Percentiles rank a stretch among this genome's conserved stretches.
Conservation (phyloP, 768 basidiomycete species). For the Russula dissimulans region DNA sequence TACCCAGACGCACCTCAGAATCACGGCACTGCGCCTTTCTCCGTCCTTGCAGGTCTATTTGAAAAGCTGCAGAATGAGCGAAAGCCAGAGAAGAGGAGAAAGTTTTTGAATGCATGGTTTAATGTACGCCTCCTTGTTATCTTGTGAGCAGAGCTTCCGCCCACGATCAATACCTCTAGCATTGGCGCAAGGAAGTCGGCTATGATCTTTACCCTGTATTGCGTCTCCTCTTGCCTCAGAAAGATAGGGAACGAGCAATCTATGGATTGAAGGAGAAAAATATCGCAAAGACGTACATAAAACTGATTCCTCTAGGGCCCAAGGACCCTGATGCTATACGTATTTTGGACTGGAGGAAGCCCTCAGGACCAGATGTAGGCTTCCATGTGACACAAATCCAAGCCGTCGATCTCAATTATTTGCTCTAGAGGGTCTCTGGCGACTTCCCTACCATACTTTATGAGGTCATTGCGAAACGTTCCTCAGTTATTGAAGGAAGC, state of each 20-base stretch:
- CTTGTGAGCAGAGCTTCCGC: neutral
- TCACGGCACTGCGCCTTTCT: conserved; percentile 59
- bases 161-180: conserved; percentile 32
- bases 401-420: neutral
- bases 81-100: conserved; percentile 65
- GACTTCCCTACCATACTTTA: conserved; percentile 84
- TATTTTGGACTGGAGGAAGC: conserved; percentile 85
- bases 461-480: conserved; percentile 79
- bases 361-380: conserved; percentile 57
- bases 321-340: conserved; percentile 75
- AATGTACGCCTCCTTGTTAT: conserved; percentile 40
- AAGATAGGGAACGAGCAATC: conserved; percentile 86
- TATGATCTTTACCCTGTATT: conserved; percentile 84
- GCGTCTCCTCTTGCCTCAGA: conserved; percentile 89
- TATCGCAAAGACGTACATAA: conserved; percentile 87
- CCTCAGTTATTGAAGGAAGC: conserved; percentile 65
- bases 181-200: conserved; percentile 83
- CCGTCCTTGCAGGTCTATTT: conserved; percentile 61
- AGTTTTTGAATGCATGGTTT: conserved; percentile 69
- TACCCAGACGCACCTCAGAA: conserved; percentile 58
- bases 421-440: conserved; percentile 55
- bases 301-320: conserved; percentile 73
- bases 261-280: conserved; percentile 95
- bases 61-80: conserved; percentile 63
- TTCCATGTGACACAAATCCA: neutral